Percentiles rank a stretch among this genome's conserved stretches.
Conservation (phyloP, 495 filamentous ascomycete genomes). For the Annulohypoxylon bovei region DNA sequence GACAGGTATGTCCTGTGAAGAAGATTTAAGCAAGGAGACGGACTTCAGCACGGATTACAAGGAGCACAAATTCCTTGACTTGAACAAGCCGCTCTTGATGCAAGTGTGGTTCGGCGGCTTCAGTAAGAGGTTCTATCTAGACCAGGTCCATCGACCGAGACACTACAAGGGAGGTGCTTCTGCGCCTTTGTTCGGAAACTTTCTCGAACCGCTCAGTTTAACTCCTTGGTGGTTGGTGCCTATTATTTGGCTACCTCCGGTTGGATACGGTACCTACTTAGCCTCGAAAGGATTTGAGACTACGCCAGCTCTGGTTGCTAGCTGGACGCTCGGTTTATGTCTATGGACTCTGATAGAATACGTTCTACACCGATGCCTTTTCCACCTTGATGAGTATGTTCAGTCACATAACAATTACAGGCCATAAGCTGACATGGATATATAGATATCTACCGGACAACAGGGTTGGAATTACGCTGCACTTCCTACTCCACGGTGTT, state of each 20-base stretch:
- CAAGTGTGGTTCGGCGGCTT: constrained; percentile 93
- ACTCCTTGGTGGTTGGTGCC: constrained; percentile 95
- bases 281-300: constrained; percentile 66
- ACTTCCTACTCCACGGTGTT: constrained; percentile 96
- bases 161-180: constrained; percentile 94
- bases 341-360: constrained; percentile 96
- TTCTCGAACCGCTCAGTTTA: constrained; percentile 92
- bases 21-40: constrained; percentile 87
- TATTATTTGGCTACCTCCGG: constrained; percentile 81
- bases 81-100: constrained; percentile 83
- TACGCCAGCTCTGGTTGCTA: constrained; percentile 55
- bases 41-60: constrained; percentile 78
- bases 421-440: constrained; percentile 26
- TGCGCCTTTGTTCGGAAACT: constrained; percentile 96
- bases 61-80: constrained; percentile 91
- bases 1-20: constrained; percentile 86
- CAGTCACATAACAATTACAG: not conserved
- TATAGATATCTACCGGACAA: constrained; percentile 89
- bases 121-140: constrained; percentile 91
- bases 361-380: constrained; percentile 86
- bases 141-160: constrained; percentile 93
- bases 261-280: constrained; percentile 77
- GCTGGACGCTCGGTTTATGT: constrained; percentile 72
- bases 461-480: constrained; percentile 82
- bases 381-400: constrained; percentile 90